phyloP scores from a whole-genome alignment of 2,329 filamentous ascomycete genomes.

The Fusarium sp. region DNA sequence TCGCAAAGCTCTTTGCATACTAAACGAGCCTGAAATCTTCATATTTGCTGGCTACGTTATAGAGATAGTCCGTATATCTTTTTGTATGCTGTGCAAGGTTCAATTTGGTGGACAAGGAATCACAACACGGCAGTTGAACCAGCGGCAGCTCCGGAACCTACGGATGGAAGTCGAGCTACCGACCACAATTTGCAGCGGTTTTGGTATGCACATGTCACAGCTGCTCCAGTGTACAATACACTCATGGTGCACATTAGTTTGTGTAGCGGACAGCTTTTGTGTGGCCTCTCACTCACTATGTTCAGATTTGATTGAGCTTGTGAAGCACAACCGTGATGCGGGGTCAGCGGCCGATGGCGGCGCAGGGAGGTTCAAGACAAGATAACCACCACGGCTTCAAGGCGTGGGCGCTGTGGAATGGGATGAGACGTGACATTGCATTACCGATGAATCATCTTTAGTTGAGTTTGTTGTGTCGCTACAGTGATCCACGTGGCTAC shows the following conservation, averaged over 20 bases:
- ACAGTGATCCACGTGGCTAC: neutral
- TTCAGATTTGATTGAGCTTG: neutral
- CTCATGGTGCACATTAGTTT: rapidly evolving
- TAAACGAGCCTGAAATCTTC: rapidly evolving
- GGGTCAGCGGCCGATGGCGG: neutral
- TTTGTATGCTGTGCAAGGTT: too few relatives aligned
- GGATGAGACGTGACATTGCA: neutral
- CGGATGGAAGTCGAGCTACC: neutral
- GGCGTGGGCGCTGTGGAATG: neutral
- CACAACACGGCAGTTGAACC: neutral
- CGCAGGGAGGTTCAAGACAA: neutral
- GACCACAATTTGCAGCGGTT: neutral
- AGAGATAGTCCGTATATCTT: neutral
- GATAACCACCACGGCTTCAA: neutral
- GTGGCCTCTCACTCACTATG: rapidly evolving
- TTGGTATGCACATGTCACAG: neutral
- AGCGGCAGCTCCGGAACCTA: neutral
- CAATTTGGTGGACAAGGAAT: neutral
- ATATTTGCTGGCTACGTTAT: too few relatives aligned
- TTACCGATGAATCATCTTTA: neutral
- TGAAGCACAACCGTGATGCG: neutral
- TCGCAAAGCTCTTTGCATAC: rapidly evolving
- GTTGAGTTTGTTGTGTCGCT: neutral
- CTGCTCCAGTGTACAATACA: neutral
- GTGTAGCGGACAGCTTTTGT: too few relatives aligned